phyloP scores from a whole-genome alignment of 1,284 basidiomycete species.

The Puccinia sorghi region DNA sequence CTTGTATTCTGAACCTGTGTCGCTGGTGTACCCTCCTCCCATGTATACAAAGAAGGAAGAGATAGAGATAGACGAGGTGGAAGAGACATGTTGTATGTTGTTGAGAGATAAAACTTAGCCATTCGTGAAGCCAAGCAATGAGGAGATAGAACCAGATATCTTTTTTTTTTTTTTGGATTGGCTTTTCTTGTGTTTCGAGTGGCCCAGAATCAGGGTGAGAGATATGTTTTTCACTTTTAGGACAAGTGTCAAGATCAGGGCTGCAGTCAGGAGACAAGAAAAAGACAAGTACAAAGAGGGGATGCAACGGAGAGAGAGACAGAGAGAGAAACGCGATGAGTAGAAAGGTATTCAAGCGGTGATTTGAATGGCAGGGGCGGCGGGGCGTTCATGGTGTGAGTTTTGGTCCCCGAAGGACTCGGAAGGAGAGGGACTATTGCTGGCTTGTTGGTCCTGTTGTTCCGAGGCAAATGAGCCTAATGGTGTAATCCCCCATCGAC shows the following conservation, averaged over 20 bases:
- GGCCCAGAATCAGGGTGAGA: neutral
- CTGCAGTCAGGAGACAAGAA: neutral
- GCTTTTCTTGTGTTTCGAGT: neutral
- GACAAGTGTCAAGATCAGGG: neutral
- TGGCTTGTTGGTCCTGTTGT: neutral
- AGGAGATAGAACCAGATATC: neutral
- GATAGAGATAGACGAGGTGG: no score
- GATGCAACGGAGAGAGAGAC: neutral
- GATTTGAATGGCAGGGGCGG: neutral
- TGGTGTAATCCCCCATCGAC: constrained; percentile 84
- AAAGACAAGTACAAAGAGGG: neutral
- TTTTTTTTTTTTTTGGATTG: neutral
- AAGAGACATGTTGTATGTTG: no score
- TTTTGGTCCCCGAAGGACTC: neutral
- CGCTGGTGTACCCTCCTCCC: no score
- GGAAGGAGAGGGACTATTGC: neutral
- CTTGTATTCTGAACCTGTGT: no score
- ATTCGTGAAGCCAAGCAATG: neutral
- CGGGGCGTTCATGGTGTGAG: neutral
- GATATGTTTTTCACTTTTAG: neutral
- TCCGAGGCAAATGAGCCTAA: constrained; percentile 67
- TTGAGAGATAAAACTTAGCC: no score
- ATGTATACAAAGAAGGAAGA: no score
- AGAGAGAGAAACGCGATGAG: neutral
- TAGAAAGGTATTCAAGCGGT: neutral